Evolutionary conservation across 805 yeast species (phyloP).

Genomic region (Vanderwaltozyma yarrowii): DNA sequence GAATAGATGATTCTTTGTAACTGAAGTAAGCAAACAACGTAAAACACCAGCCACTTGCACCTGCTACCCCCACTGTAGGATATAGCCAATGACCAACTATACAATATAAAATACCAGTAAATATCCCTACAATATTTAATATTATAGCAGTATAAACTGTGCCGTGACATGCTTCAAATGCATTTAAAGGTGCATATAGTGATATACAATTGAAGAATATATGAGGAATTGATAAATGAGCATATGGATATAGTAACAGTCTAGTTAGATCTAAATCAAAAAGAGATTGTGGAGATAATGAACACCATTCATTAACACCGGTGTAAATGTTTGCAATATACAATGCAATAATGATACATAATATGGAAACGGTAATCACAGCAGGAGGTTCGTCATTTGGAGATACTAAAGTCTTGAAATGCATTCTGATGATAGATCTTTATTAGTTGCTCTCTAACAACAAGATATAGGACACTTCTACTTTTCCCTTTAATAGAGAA

Average conservation of each 20-base stretch:
- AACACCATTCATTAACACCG: conserved; percentile 8
- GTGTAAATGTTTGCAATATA: not conserved
- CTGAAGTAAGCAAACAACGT: conserved; percentile 54
- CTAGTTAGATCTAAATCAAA: conserved; percentile 7
- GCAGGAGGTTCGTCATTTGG: conserved; percentile 2
- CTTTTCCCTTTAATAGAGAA: too few species aligned
- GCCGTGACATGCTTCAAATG: conserved; percentile 65
- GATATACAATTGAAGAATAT: conserved; percentile 48
- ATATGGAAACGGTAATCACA: not conserved
- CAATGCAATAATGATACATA: not conserved
- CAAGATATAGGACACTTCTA: too few species aligned
- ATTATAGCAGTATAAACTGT: conserved; percentile 80
- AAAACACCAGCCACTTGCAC: conserved; percentile 68
- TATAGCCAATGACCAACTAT: conserved; percentile 35
- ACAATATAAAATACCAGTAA: conserved; percentile 57
- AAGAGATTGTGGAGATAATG: conserved; percentile 8
- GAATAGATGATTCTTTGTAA: conserved; percentile 33
- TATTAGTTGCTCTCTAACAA: too few species aligned
- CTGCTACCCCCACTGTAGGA: conserved; percentile 46
- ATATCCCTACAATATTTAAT: conserved; percentile 58
- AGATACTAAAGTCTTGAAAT: conserved; percentile 3
- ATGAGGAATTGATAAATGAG: conserved; percentile 54
- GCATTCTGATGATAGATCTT: not conserved
- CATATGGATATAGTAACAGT: conserved; percentile 57
- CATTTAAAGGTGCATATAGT: conserved; percentile 47